Evolutionary conservation across 1,284 basidiomycete genomes (phyloP).

Genomic region (Heterobasidion parviporum): DNA sequence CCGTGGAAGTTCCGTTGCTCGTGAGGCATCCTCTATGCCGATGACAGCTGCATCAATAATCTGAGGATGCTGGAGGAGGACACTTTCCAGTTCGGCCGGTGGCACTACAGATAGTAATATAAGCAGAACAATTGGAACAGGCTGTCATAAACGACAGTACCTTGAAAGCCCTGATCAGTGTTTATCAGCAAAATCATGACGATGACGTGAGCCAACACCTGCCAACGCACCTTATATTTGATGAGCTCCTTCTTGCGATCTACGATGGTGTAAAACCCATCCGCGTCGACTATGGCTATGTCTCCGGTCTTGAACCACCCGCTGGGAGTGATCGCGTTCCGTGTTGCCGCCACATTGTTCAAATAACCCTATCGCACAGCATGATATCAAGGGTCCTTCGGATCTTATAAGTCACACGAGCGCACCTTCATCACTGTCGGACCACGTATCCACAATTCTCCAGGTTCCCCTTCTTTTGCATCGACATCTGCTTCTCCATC

Average conservation of each 20-base stretch:
- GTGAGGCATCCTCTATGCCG: constrained; percentile 48
- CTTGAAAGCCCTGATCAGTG: constrained; percentile 20
- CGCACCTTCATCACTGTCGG: constrained; percentile 71
- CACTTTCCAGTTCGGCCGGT: constrained; percentile 74
- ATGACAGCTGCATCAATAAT: constrained; percentile 71
- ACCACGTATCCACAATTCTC: constrained; percentile 79
- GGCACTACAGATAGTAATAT: constrained; percentile 41
- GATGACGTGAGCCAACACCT: not conserved
- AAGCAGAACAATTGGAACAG: not conserved
- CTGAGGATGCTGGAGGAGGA: constrained; percentile 65
- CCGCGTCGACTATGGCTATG: constrained; percentile 50
- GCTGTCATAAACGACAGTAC: constrained; percentile 1
- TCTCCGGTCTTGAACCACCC: constrained; percentile 86
- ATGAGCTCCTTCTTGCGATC: constrained; percentile 77
- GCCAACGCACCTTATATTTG: constrained; percentile 60
- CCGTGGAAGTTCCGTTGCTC: constrained; percentile 76
- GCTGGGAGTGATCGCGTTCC: constrained; percentile 56
- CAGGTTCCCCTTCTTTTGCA: constrained; percentile 46
- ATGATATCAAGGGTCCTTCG: not conserved
- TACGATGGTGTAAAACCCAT: constrained; percentile 61
- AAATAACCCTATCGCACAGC: constrained; percentile 43
- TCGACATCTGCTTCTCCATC: constrained; percentile 46
- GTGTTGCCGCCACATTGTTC: constrained; percentile 61
- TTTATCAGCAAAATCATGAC: not conserved
- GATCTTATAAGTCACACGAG: not conserved